Conservation (phyloP, 1,139 yeast genomes). For the Kurtzmaniella quercitrusa region DNA sequence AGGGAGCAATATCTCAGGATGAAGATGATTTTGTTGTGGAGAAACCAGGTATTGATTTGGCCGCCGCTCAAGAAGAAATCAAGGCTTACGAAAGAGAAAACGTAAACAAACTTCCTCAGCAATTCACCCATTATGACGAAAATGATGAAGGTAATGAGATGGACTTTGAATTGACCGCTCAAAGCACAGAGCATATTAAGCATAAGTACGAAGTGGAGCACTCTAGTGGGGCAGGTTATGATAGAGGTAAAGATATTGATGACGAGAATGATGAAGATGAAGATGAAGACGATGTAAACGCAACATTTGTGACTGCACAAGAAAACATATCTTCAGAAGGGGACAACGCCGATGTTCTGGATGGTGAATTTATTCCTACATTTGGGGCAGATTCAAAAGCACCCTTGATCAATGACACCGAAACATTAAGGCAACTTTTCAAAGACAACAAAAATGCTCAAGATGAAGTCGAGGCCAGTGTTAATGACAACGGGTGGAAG, state of each 20-base stretch:
- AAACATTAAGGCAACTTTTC: slow-evolving; percentile 60
- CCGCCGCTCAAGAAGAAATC: slow-evolving; percentile 18
- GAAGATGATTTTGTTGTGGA: slow-evolving; percentile 11
- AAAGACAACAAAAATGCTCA: slow-evolving; percentile 35
- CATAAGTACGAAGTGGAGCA: slow-evolving; percentile 27
- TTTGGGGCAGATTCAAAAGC: slow-evolving; percentile 32
- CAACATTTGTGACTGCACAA: not conserved
- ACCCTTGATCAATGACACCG: slow-evolving; percentile 44
- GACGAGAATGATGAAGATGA: slow-evolving; percentile 10
- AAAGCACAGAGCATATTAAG: slow-evolving; percentile 20
- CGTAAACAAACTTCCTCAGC: slow-evolving; percentile 18
- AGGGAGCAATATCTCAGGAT: slow-evolving; percentile 23
- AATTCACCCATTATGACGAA: slow-evolving; percentile 40
- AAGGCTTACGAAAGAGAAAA: slow-evolving; percentile 17
- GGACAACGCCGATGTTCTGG: slow-evolving; percentile 18
- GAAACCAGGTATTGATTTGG: slow-evolving; percentile 19
- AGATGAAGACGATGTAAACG: slow-evolving; percentile 9
- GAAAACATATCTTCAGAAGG: slow-evolving; percentile 1
- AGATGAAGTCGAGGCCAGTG: slow-evolving; percentile 21
- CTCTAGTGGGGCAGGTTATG: slow-evolving; percentile 8
- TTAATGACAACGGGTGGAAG: slow-evolving; percentile 16
- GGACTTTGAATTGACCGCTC: slow-evolving; percentile 25
- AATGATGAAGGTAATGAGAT: slow-evolving; percentile 36
- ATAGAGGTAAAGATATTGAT: slow-evolving; percentile 6
- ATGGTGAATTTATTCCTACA: slow-evolving; percentile 49